phyloP scores from a whole-genome alignment of 805 yeast genomes.

The Priceomyces haplophilus region DNA sequence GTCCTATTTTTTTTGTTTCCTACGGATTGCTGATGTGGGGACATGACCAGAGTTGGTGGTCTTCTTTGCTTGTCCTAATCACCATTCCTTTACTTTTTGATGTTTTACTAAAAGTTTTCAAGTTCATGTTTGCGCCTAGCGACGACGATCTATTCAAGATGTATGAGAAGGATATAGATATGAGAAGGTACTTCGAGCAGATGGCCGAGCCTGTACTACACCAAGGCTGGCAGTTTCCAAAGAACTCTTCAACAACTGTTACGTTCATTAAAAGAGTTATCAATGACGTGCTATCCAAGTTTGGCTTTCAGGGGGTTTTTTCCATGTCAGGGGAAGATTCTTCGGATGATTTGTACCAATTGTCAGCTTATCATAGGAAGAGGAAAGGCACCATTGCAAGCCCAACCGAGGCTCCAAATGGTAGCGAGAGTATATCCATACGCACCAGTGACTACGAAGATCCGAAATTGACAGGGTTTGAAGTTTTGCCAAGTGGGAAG shows the following conservation, averaged over 20 bases:
- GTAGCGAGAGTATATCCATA: constrained; percentile 32
- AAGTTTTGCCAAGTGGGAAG: constrained; percentile 73
- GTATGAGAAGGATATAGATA: constrained; percentile 64
- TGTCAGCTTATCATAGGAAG: constrained; percentile 43
- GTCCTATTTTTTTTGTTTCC: constrained; percentile 65
- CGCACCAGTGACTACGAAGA: constrained; percentile 27
- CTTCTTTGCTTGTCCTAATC: constrained; percentile 55
- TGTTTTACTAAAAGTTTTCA: constrained; percentile 54
- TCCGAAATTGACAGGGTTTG: constrained; percentile 39
- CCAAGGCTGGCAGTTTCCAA: constrained; percentile 74
- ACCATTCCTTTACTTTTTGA: constrained; percentile 67
- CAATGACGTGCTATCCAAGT: constrained; percentile 16
- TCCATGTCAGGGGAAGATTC: background rate
- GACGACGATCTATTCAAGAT: constrained; percentile 79
- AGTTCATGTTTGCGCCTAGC: constrained; percentile 55
- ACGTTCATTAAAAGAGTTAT: constrained; percentile 5
- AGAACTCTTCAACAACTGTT: constrained; percentile 35
- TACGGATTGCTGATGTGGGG: constrained; percentile 78
- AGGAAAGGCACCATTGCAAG: constrained; percentile 48
- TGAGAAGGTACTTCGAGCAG: constrained; percentile 68
- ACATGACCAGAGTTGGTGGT: constrained; percentile 83
- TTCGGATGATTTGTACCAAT: constrained; percentile 21
- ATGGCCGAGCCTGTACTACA: constrained; percentile 69
- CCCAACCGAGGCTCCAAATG: constrained; percentile 51
- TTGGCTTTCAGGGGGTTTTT: constrained; percentile 10